Percentiles rank a stretch among this genome's conserved stretches.
Conservation (phyloP, 2,329 filamentous ascomycete species). For the Pseudonectria buxi region DNA sequence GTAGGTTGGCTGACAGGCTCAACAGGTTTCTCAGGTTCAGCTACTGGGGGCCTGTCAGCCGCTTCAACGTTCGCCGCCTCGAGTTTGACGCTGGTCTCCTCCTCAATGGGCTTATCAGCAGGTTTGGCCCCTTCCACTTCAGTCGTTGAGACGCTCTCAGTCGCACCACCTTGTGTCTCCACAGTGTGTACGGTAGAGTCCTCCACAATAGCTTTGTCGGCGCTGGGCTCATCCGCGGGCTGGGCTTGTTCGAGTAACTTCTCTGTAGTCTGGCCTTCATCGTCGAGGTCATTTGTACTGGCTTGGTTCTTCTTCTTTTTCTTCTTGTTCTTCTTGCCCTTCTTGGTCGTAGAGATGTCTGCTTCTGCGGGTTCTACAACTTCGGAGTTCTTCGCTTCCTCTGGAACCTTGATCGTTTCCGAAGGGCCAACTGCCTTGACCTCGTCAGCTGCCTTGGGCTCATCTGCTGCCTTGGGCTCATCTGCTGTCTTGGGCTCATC, state of each 20-base stretch:
- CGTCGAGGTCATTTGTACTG: conserved; percentile 1
- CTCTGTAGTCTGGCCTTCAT: too few relatives aligned
- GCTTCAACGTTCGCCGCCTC: too few relatives aligned
- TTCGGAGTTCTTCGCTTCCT: too few relatives aligned
- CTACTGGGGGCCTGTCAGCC: too few relatives aligned
- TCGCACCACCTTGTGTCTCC: neutral
- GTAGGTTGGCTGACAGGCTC: neutral
- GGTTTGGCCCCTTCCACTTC: conserved; percentile 1
- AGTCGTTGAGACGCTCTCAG: conserved; percentile 1
- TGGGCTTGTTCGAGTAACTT: neutral
- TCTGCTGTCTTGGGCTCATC: too few relatives aligned
- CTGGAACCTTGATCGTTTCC: too few relatives aligned
- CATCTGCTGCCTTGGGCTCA: too few relatives aligned
- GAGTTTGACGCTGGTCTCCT: neutral
- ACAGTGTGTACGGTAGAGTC: neutral
- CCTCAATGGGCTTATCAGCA: neutral
- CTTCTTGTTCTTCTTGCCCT: neutral
- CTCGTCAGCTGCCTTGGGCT: too few relatives aligned
- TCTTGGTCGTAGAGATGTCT: neutral
- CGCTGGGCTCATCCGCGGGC: too few relatives aligned
- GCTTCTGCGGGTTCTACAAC: conserved; percentile 1
- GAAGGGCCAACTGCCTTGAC: too few relatives aligned
- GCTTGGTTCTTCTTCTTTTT: neutral
- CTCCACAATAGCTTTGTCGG: neutral
- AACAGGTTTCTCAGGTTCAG: neutral